Evolutionary conservation across 192 early-diverging fungal species (phyloP).

Genomic region (Chytriomyces sp.): DNA sequence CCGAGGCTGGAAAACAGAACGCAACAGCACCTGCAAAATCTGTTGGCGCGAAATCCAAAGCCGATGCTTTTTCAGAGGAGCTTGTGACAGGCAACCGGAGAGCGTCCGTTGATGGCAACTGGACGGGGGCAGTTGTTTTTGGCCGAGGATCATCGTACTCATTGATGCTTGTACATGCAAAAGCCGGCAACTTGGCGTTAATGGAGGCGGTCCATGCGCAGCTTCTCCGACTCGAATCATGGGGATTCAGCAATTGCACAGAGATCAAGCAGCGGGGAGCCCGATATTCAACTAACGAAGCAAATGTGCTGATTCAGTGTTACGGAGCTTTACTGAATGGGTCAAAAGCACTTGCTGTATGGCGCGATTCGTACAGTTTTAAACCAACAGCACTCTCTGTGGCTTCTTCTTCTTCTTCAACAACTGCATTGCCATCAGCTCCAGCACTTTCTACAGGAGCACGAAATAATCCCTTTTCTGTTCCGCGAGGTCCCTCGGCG

Average conservation of each 20-base stretch:
- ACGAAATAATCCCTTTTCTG: neutral
- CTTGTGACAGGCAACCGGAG: neutral
- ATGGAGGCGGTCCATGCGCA: slow-evolving; percentile 25
- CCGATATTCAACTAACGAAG: slow-evolving; percentile 19
- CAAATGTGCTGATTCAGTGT: slow-evolving; percentile 30
- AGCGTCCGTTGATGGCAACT: neutral
- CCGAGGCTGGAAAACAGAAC: neutral
- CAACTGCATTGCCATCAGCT: neutral
- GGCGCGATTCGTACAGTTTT: slow-evolving; percentile 6
- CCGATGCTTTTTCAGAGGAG: neutral
- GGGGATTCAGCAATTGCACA: neutral
- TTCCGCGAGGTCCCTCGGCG: slow-evolving; percentile 14
- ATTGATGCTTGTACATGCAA: slow-evolving; percentile 31
- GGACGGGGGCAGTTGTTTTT: slow-evolving; percentile 5
- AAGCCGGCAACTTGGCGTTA: neutral
- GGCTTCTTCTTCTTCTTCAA: too few relatives aligned
- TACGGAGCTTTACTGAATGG: slow-evolving; percentile 5
- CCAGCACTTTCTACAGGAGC: neutral
- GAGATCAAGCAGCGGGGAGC: neutral
- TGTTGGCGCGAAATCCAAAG: neutral
- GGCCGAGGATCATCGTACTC: slow-evolving; percentile 26
- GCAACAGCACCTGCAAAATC: neutral
- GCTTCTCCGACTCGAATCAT: slow-evolving; percentile 13
- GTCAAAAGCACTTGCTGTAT: slow-evolving; percentile 15
- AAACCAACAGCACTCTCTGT: too few relatives aligned